Evolutionary conservation across 2,329 filamentous ascomycete species (phyloP).

Genomic region (Cyclaneusma minus): DNA sequence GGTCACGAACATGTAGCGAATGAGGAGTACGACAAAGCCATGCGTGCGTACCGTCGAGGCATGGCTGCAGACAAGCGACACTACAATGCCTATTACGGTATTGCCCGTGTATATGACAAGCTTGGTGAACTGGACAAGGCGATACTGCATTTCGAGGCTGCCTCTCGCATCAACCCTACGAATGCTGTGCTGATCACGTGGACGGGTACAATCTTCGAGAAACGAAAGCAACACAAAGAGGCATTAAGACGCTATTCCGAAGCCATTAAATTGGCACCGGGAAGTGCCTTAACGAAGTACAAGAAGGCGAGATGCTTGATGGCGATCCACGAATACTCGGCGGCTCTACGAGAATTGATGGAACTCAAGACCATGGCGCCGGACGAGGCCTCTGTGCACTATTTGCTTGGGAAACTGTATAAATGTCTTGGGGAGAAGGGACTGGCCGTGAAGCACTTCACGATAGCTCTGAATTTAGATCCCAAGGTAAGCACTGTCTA

Average conservation of each 20-base stretch:
- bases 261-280: constrained; percentile 69
- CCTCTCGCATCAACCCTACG: constrained; percentile 78
- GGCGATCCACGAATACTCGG: constrained; percentile 52
- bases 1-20: constrained; percentile 93
- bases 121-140: constrained; percentile 84
- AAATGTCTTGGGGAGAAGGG: constrained; percentile 57
- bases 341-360: constrained; percentile 68
- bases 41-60: constrained; percentile 72
- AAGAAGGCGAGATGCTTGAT: constrained; percentile 83
- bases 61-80: constrained; percentile 77
- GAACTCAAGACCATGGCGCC: constrained; percentile 84
- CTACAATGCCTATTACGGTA: constrained; percentile 97
- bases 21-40: constrained; percentile 92
- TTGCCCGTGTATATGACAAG: constrained; percentile 71
- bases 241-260: constrained; percentile 71
- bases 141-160: constrained; percentile 79
- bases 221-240: constrained; percentile 64
- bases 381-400: constrained; percentile 92
- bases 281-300: constrained; percentile 72
- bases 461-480: constrained; percentile 86
- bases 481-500: constrained; percentile 54
- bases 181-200: constrained; percentile 88
- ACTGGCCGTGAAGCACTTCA: constrained; percentile 83
- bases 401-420: constrained; percentile 75
- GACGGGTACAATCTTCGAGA: constrained; percentile 80